These are phyloP conservation scores for Rosa rugosa DNA, from an alignment of 306 rosid genomes.

Conservation along the genomic window DNA sequence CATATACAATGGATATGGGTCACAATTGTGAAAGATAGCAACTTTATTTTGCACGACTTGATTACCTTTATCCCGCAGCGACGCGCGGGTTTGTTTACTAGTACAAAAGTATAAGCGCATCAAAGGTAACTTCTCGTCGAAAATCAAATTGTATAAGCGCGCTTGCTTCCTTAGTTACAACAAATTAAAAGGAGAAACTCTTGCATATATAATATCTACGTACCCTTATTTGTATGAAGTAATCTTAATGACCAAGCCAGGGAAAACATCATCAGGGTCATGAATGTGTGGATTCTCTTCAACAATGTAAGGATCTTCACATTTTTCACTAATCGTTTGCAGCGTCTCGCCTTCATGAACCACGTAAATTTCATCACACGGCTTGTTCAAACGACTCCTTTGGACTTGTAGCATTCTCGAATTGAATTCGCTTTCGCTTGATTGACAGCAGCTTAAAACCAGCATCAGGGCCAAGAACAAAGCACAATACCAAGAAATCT, in stretches of 20 bases:
- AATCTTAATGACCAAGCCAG: constrained; percentile 78
- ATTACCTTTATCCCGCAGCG: too few relatives aligned
- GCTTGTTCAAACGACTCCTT: constrained; percentile 19
- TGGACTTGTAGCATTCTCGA: constrained; percentile 12
- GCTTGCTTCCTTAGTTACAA: not conserved
- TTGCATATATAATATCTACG: not conserved
- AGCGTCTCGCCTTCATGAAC: constrained; percentile 83
- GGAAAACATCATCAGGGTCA: constrained; percentile 80
- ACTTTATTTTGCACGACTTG: too few relatives aligned
- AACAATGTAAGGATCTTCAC: constrained; percentile 75
- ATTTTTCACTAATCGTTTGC: constrained; percentile 71
- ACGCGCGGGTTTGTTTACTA: too few relatives aligned
- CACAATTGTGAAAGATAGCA: too few relatives aligned
- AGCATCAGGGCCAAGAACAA: constrained; percentile 33
- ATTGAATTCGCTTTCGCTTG: constrained; percentile 31
- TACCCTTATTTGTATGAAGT: constrained; percentile 45
- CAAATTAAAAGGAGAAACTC: not conserved
- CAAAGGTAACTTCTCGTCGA: not conserved
- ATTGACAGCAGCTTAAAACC: constrained; percentile 41
- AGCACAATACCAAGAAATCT: constrained; percentile 36
- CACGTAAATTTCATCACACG: constrained; percentile 78
- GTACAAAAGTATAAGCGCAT: not conserved
- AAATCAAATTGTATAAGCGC: not conserved
- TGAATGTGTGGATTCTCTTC: constrained; percentile 83
- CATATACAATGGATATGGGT: too few relatives aligned